These are phyloP conservation scores for Microsporum audouinii DNA, from an alignment of 2,329 filamentous ascomycete genomes.

Conservation along the genomic window DNA sequence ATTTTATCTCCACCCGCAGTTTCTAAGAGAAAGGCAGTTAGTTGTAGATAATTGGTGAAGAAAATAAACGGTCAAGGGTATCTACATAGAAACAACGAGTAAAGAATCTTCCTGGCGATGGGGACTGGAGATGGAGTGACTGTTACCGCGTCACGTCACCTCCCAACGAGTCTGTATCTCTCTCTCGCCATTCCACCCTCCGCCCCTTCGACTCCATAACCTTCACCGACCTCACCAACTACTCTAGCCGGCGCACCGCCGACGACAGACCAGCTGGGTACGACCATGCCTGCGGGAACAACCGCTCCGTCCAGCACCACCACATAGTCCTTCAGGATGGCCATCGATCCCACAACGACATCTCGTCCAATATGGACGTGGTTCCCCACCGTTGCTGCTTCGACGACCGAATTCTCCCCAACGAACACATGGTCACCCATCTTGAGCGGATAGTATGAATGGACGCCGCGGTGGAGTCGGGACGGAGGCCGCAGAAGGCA, in stretches of 20 bases:
- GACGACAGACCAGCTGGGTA: slow-evolving; percentile 87
- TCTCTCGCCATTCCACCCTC: slow-evolving; percentile 35
- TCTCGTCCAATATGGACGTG: slow-evolving; percentile 76
- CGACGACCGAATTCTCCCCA: slow-evolving; percentile 61
- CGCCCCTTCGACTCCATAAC: slow-evolving; percentile 37
- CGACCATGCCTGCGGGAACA: slow-evolving; percentile 77
- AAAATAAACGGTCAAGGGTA: not conserved
- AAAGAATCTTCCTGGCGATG: not conserved
- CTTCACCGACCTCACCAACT: slow-evolving; percentile 58
- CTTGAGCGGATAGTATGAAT: slow-evolving; percentile 65
- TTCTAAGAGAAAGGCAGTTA: not conserved
- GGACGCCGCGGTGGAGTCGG: slow-evolving; percentile 61
- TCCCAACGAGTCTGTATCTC: slow-evolving; percentile 31
- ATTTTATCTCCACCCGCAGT: not conserved
- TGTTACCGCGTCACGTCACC: slow-evolving; percentile 10
- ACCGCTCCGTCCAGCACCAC: slow-evolving; percentile 75
- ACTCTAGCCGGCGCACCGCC: slow-evolving; percentile 69
- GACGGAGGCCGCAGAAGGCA: slow-evolving; percentile 73
- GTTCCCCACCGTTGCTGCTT: slow-evolving; percentile 70
- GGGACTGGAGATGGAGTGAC: not conserved
- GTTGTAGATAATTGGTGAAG: not conserved
- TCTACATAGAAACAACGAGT: not conserved
- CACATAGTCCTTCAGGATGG: slow-evolving; percentile 87
- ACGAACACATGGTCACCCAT: slow-evolving; percentile 93
- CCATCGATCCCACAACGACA: slow-evolving; percentile 71